Evolutionary conservation across 805 yeast species (phyloP).

Genomic region (Lachancea meyersii): DNA sequence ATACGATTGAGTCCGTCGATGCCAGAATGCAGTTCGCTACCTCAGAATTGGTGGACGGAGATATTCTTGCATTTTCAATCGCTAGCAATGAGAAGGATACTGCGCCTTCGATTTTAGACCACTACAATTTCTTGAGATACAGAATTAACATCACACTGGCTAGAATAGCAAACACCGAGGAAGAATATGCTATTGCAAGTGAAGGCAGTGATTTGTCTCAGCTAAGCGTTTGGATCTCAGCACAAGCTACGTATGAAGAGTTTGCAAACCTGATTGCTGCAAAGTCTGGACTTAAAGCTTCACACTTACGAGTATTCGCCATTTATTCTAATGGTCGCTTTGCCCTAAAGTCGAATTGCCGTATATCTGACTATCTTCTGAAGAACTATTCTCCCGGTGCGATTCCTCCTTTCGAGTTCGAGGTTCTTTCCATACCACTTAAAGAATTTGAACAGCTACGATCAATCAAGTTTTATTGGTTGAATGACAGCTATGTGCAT

Average conservation of each 20-base stretch:
- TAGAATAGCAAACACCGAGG: conserved; percentile 20
- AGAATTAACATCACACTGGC: conserved; percentile 53
- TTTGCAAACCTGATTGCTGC: conserved; percentile 58
- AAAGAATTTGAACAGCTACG: conserved; percentile 73
- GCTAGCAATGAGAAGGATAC: conserved; percentile 20
- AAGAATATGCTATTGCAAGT: conserved; percentile 24
- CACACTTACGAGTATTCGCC: conserved; percentile 59
- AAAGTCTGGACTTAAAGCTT: conserved; percentile 48
- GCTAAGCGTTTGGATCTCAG: conserved; percentile 65
- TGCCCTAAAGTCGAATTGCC: conserved; percentile 37
- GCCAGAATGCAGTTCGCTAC: conserved; percentile 42
- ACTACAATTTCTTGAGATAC: conserved; percentile 50
- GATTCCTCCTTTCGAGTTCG: conserved; percentile 60
- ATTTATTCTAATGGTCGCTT: conserved; percentile 52
- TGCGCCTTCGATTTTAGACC: conserved; percentile 38
- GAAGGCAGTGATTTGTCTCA: conserved; percentile 13
- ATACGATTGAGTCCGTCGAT: conserved; percentile 42
- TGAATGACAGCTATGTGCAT: conserved; percentile 64
- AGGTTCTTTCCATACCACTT: conserved; percentile 66
- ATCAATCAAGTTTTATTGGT: conserved; percentile 60
- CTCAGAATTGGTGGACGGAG: conserved; percentile 61
- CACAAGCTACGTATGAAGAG: conserved; percentile 50
- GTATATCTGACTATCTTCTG: conserved; percentile 32
- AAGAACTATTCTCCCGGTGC: conserved; percentile 33
- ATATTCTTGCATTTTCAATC: conserved; percentile 42